These are phyloP conservation scores for Edaphochlamys debaryana DNA, from an alignment of 139 green algal genomes.

Conservation along the genomic window DNA sequence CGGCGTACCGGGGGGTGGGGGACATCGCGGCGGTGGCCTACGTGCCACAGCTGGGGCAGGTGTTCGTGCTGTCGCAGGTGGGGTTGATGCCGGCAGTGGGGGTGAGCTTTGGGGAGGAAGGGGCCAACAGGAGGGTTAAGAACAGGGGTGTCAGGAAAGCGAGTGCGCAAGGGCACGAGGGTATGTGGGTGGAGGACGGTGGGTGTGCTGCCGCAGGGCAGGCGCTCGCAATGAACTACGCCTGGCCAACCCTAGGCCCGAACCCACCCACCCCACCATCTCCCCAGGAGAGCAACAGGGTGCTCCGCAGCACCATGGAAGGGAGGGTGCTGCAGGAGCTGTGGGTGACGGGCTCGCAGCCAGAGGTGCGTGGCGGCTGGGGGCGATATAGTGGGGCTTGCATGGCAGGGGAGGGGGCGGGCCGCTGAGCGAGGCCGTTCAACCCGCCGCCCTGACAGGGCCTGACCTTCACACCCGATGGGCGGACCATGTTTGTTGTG, in stretches of 20 bases:
- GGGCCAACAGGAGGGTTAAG: no score
- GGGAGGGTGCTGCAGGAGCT: conserved; percentile 18
- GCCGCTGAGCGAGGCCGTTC: no score
- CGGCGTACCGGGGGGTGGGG: not conserved
- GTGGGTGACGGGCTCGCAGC: not conserved
- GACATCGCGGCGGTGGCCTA: conserved; percentile 16
- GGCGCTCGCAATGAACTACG: no score
- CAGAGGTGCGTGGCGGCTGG: conserved; percentile 22
- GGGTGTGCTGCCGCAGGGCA: no score
- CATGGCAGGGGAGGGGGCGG: not conserved
- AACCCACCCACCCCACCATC: no score
- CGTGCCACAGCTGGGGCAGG: not conserved
- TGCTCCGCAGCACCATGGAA: not conserved
- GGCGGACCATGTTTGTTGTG: conserved; percentile 5
- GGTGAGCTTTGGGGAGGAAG: no score
- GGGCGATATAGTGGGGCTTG: no score
- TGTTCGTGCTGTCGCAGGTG: conserved; percentile 36
- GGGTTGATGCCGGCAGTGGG: no score
- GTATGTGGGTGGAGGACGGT: no score
- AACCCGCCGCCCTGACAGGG: not conserved
- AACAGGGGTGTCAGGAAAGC: no score
- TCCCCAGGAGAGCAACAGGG: conserved; percentile 10
- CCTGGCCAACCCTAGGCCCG: no score
- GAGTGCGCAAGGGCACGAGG: no score
- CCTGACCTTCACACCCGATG: not conserved